Percentiles rank a stretch among this genome's conserved stretches.
Evolutionary conservation across 139 green algal genomes (phyloP).

Genomic region (Desmodesmus armatus): DNA sequence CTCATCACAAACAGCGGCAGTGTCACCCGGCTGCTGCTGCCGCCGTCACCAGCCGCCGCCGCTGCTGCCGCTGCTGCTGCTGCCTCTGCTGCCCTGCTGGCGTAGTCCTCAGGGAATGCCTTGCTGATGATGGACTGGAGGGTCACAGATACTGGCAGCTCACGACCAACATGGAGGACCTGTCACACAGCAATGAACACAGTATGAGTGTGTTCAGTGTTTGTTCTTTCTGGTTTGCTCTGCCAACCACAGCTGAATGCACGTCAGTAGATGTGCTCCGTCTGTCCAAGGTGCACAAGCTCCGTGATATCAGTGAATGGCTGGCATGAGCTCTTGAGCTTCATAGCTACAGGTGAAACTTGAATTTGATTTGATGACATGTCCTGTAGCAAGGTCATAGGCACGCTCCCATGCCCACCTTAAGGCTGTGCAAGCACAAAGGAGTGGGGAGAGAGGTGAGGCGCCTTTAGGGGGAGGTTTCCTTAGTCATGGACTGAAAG

Average conservation of each 20-base stretch:
- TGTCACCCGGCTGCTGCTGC: neutral
- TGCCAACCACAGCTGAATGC: no score
- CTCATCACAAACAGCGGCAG: conserved; percentile 94
- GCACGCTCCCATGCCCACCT: no score
- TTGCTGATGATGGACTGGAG: conserved; percentile 77
- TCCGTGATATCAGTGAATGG: no score
- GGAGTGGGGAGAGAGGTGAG: no score
- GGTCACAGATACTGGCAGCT: conserved; percentile 75
- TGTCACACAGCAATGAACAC: neutral
- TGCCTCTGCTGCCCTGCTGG: conserved; percentile 47
- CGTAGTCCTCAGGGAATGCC: conserved; percentile 82
- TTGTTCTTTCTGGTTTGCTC: neutral
- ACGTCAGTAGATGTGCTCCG: no score
- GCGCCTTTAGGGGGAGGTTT: no score
- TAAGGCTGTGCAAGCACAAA: no score
- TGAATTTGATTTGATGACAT: no score
- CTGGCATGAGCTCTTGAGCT: no score
- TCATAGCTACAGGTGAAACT: no score
- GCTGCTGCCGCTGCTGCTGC: neutral
- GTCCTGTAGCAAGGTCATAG: no score
- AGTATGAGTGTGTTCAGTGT: neutral
- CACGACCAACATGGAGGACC: conserved; percentile 61
- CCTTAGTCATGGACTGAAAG: neutral
- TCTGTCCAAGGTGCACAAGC: no score
- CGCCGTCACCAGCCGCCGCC: conserved; percentile 13